Evolutionary conservation across 176 grass and related monocot genomes (phyloP), one percentile per base, ranked within the genome.

Genomic region (Alloteropsis semialata): DNA sequence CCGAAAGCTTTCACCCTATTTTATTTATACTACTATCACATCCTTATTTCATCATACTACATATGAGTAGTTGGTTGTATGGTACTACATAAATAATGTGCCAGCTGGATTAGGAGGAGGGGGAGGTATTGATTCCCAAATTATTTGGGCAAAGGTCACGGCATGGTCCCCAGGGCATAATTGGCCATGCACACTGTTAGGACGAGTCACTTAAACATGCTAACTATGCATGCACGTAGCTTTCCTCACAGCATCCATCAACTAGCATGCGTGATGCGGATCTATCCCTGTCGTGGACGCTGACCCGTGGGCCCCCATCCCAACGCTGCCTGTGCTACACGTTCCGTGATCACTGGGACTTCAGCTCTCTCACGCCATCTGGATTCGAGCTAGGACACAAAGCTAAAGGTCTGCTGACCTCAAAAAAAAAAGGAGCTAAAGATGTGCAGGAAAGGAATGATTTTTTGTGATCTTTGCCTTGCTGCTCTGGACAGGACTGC

Each of bases 121-220:
- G 56, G 19, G 60, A 49, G 87, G 78, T 30, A 86, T 89, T 45
- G 72, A 82, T 89, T 85, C 82, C 64, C 46, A 72, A 76, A 77
- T 56, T 38, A 63, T 77, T 21, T 77, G 82, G 70, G 81, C 76
- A 88, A 41, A 63, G 80, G 67, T 54, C 61, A 34, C 74, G 29
- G 29, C 27, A 82, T 81, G 60, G 82, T 83, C 74, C 80, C 74
- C 33, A 5, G 48, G 14, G 41, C 43, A 80, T 79, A 55, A 84
- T 15, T 63, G 15, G 18, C 13, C 37, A 19, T 5, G 22, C 19
- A 56, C 32, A 53, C 62, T 6, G 10, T 3, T 27, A 36, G 80
- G 57, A 64, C 12, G 32, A 61, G 69, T 53, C 66, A 44, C 1
- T 65, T 14, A 46, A 77, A 29, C n/a, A 12, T 66, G 36, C 0